phyloP scores from a whole-genome alignment of 2,329 filamentous ascomycete genomes.

The Penicillium digitatum region DNA sequence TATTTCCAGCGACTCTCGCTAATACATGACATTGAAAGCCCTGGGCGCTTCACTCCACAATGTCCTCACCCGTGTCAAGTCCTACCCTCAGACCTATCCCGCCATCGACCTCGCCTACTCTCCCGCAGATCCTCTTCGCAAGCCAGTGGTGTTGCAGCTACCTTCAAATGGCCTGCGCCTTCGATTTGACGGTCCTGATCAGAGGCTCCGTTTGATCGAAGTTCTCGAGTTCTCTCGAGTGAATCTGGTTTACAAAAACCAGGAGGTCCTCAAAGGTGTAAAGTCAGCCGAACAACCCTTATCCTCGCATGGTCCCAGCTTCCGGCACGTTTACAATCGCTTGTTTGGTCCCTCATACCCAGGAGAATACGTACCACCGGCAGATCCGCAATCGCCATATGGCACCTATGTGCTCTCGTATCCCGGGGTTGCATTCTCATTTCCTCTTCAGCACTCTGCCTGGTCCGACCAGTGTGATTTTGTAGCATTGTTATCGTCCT shows the following conservation, averaged over 20 bases:
- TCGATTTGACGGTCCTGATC: slow-evolving; percentile 89
- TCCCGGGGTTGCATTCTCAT: slow-evolving; percentile 89
- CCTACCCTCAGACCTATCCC: slow-evolving; percentile 76
- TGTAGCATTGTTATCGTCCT: slow-evolving; percentile 76
- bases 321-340: slow-evolving; percentile 85
- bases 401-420: slow-evolving; percentile 91
- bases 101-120: slow-evolving; percentile 81
- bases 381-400: slow-evolving; percentile 46
- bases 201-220: slow-evolving; percentile 85
- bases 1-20: slow-evolving; percentile 15
- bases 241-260: slow-evolving; percentile 74
- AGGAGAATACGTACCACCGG: slow-evolving; percentile 78
- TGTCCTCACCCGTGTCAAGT: slow-evolving; percentile 79
- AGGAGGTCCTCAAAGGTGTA: slow-evolving; percentile 65
- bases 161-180: slow-evolving; percentile 83
- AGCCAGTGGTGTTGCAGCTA: slow-evolving; percentile 71
- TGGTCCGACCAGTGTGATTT: slow-evolving; percentile 76
- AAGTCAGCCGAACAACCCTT: slow-evolving; percentile 34
- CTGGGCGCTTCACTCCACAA: slow-evolving; percentile 91
- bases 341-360: slow-evolving; percentile 92
- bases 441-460: slow-evolving; percentile 68
- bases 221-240: slow-evolving; percentile 85
- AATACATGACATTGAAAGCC: slow-evolving; percentile 49
- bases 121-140: slow-evolving; percentile 65
- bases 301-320: slow-evolving; percentile 62